Percentiles rank a stretch among this genome's conserved stretches.
Evolutionary conservation across 768 basidiomycete species (phyloP).

Genomic region (Tulasnella sp.): DNA sequence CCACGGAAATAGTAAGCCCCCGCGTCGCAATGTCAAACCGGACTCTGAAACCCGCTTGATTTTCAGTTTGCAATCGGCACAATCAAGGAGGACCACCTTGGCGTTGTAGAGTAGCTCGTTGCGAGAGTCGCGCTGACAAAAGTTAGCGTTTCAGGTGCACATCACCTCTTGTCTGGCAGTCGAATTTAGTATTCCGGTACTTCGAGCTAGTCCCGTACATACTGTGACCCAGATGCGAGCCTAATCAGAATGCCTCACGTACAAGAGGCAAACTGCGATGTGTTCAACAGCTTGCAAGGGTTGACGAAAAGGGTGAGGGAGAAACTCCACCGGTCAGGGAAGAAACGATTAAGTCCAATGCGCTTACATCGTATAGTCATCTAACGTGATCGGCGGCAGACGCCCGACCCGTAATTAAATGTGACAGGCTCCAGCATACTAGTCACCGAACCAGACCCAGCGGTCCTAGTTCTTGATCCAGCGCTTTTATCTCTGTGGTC

Average conservation of each 20-base stretch:
- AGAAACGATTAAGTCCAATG: no score
- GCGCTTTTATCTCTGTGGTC: no score
- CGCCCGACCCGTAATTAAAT: no score
- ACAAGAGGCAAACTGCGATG: not conserved
- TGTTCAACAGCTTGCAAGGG: no score
- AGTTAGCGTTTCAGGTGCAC: not conserved
- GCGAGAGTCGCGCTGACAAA: not conserved
- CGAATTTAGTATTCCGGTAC: not conserved
- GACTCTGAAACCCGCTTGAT: not conserved
- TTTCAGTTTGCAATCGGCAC: conserved; percentile 91
- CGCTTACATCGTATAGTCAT: no score
- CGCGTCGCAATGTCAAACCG: not conserved
- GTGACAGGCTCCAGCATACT: no score
- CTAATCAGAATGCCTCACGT: not conserved
- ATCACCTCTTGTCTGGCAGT: not conserved
- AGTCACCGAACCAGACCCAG: no score
- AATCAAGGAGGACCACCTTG: conserved; percentile 97
- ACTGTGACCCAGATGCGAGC: not conserved
- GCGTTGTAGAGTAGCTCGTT: conserved; percentile 67
- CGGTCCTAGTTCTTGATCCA: no score
- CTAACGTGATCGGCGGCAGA: no score
- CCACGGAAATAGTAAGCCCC: conserved; percentile 85
- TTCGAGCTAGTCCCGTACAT: not conserved
- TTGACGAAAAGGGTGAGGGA: no score
- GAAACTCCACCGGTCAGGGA: no score